Conservation (phyloP, 371 early-diverging fungal genomes). For the Lichtheimia corymbifera region DNA sequence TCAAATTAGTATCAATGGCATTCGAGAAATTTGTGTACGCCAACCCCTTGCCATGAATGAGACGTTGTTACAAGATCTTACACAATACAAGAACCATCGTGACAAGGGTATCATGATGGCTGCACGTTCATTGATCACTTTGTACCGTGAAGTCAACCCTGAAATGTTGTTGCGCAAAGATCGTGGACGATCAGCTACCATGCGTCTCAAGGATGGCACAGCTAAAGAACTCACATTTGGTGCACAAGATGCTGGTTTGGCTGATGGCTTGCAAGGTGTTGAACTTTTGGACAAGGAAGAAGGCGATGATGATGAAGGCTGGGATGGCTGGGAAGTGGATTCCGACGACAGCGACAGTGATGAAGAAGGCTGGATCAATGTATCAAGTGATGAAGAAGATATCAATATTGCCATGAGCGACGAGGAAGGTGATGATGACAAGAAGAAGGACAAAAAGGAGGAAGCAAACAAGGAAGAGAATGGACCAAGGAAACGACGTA, state of each 20-base stretch:
- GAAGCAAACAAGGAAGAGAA: conserved; percentile 5
- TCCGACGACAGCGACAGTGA: conserved; percentile 54
- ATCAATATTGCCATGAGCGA: conserved; percentile 46
- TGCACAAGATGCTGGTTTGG: conserved; percentile 52
- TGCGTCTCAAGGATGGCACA: conserved; percentile 66
- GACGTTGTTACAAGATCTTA: conserved; percentile 83
- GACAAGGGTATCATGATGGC: conserved; percentile 94
- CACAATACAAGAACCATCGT: conserved; percentile 87
- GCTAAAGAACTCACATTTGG: conserved; percentile 69
- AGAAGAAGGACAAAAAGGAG: conserved; percentile 23
- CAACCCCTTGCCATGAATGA: conserved; percentile 90
- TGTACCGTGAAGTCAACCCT: conserved; percentile 94
- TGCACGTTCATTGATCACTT: conserved; percentile 82
- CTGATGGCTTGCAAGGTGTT: conserved; percentile 77
- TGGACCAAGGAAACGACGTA: conserved; percentile 32
- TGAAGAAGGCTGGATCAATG: conserved; percentile 48
- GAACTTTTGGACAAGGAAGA: conserved; percentile 61
- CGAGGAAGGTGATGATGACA: conserved; percentile 30
- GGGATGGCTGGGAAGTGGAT: conserved; percentile 66
- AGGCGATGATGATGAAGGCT: conserved; percentile 54
- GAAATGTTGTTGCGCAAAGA: conserved; percentile 89
- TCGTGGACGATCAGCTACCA: conserved; percentile 83
- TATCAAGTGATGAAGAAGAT: conserved; percentile 51
- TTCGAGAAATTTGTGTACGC: conserved; percentile 90
- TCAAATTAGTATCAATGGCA: conserved; percentile 72